Evolutionary conservation across 1,284 basidiomycete species (phyloP).

Genomic region (Ustilago esculenta): DNA sequence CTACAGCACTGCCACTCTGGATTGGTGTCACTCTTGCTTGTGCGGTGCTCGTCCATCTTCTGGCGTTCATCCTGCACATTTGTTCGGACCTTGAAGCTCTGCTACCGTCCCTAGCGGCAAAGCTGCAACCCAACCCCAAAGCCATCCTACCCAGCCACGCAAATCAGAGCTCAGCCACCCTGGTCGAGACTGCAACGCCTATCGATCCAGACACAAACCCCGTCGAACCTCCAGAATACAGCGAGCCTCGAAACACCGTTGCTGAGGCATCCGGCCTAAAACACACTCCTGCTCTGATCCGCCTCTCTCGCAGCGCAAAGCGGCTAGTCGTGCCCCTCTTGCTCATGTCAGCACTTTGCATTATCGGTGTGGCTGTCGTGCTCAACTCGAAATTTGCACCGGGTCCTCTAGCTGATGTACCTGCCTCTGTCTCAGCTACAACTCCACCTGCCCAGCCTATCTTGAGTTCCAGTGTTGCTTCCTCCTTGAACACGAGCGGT

Average conservation of each 20-base stretch:
- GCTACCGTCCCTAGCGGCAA: slow-evolving; percentile 5
- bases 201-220: background rate
- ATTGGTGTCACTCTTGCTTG: slow-evolving; percentile 11
- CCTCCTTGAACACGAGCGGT: background rate
- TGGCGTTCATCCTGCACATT: slow-evolving; percentile 18
- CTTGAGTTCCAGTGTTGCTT: background rate
- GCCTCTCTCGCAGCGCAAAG: slow-evolving; percentile 15
- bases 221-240: too few relatives aligned
- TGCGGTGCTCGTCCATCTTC: slow-evolving; percentile 5
- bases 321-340: slow-evolving; percentile 12
- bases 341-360: slow-evolving; percentile 6
- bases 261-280: too few relatives aligned
- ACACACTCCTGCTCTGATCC: background rate
- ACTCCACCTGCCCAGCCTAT: background rate
- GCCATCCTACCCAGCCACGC: background rate
- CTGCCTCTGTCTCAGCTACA: background rate
- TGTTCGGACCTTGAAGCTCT: slow-evolving; percentile 19
- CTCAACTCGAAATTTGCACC: slow-evolving; percentile 24
- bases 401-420: slow-evolving; percentile 3
- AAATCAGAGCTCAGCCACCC: slow-evolving; percentile 12
- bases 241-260: too few relatives aligned
- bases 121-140: background rate
- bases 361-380: slow-evolving; percentile 22
- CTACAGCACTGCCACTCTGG: slow-evolving; percentile 19
- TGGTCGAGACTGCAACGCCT: slow-evolving; percentile 2